Conservation (phyloP, 768 basidiomycete genomes). For the Leccinum fibrillosum region DNA sequence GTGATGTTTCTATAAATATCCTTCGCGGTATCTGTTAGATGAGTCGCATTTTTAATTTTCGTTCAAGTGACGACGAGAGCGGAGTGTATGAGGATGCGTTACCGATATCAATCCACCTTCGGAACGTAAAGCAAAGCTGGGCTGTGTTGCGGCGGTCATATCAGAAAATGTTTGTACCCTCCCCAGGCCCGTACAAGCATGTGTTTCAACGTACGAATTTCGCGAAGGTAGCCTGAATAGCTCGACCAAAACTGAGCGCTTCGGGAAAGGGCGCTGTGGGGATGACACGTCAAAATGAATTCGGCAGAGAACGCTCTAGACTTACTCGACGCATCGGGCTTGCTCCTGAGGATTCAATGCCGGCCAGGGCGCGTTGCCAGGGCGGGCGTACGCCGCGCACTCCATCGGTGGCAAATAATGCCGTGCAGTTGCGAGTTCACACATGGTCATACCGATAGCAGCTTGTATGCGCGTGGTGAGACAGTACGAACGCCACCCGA, state of each 20-base stretch:
- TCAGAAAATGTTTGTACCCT: neutral
- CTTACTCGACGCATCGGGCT: slow-evolving; percentile 53
- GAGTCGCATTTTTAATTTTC: neutral
- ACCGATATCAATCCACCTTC: slow-evolving; percentile 76
- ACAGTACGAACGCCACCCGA: neutral
- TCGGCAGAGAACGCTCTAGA: neutral
- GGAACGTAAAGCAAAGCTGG: slow-evolving; percentile 73
- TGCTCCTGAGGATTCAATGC: slow-evolving; percentile 25
- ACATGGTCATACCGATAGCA: slow-evolving; percentile 75
- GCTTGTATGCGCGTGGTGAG: slow-evolving; percentile 41
- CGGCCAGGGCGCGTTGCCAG: slow-evolving; percentile 1
- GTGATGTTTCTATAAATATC: slow-evolving; percentile 68
- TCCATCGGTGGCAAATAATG: slow-evolving; percentile 68
- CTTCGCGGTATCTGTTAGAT: slow-evolving; percentile 53
- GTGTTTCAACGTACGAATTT: slow-evolving; percentile 56
- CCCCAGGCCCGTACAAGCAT: neutral
- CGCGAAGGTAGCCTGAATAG: slow-evolving; percentile 79
- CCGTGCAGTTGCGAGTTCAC: slow-evolving; percentile 73
- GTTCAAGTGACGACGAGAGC: slow-evolving; percentile 9
- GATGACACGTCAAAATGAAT: neutral
- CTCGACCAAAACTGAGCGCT: slow-evolving; percentile 86
- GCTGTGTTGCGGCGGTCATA: slow-evolving; percentile 40
- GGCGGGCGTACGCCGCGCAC: slow-evolving; percentile 37
- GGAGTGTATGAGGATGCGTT: slow-evolving; percentile 10
- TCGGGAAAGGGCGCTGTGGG: slow-evolving; percentile 60